Conservation (phyloP, 2,329 filamentous ascomycete species). For the Colletotrichum liaoningense region DNA sequence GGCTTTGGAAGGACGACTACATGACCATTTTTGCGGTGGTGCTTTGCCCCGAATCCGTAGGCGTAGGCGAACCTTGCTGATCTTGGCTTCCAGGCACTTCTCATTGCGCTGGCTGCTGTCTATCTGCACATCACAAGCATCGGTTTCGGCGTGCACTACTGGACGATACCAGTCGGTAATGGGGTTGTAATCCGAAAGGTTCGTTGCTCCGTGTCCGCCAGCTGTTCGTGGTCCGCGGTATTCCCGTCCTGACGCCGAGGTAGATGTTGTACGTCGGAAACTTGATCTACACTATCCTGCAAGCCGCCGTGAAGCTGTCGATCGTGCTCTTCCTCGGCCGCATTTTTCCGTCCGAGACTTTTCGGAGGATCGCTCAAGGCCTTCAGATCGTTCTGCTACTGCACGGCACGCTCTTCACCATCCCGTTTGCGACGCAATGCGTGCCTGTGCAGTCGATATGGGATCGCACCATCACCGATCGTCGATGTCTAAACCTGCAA, state of each 20-base stretch:
- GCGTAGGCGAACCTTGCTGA: too few relatives aligned
- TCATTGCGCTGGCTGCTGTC: background rate
- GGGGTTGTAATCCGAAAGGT: conserved; percentile 5
- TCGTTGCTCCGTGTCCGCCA: background rate
- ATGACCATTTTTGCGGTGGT: too few relatives aligned
- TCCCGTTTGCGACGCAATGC: background rate
- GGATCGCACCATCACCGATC: background rate
- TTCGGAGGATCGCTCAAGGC: background rate
- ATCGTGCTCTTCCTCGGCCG: conserved; percentile 8
- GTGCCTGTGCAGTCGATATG: background rate
- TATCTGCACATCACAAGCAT: conserved; percentile 10
- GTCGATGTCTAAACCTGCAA: background rate
- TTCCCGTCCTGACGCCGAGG: background rate
- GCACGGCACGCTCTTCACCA: background rate
- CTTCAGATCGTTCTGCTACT: background rate
- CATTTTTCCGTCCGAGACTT: background rate
- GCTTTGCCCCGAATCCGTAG: too few relatives aligned
- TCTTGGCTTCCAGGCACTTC: background rate
- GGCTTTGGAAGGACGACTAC: conserved; percentile 1
- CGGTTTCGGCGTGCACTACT: conserved; percentile 4
- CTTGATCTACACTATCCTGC: background rate
- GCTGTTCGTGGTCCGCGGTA: background rate
- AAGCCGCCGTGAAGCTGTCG: conserved; percentile 9
- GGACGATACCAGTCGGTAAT: background rate
- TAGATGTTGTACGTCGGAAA: conserved; percentile 16